Base-by-base conservation (phyloP, 2,329 filamentous ascomycete species). In the Orbilia blumenaviensis region DNA sequence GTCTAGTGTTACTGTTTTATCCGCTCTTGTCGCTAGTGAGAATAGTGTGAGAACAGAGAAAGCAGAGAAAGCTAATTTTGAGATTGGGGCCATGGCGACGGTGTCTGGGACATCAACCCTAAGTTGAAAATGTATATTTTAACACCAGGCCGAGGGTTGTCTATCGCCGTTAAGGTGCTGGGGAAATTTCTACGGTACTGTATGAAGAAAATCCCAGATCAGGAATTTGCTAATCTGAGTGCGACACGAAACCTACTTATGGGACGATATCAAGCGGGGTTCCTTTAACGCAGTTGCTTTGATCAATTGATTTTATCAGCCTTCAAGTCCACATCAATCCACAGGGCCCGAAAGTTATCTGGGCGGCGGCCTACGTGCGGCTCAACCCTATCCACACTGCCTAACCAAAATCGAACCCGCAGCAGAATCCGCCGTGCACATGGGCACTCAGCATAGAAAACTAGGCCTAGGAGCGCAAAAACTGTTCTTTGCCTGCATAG, bases 1-100 rank as follows among this genome's bases (percentile, higher is more conserved):
- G 12, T 63, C 58, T 16, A 71, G 46, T 4, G 32, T 46, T 6
- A 71, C 5, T 2, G 58, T 56, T 44, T 71, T 68, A 7, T 48
- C 27, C 2, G 52, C 52, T 7, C 60, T 41, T 8, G 34, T 5
- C 6, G 25, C 36, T 14, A 46, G 66, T 25, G 56, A 29, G 18
- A 71, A 25, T 2, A 71, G 10, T 7, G 18, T n/a, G 18, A 68
- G 29, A 50, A 27, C 16, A 8, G 18, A 52, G 9, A 63, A 12
- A 5, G 23, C 34, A 16, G 27, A 27, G 36, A 61, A 48, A 25
- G 46, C n/a, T 7, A 25, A 44, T 36, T 21, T 44, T 3, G 21
- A 54, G 6, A 66, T 4, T 16, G 21, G 10, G 12, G 32, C 34
- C 29, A 64, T 54, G 14, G 41, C 9, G 21, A 41, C 1, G 6